Conservation (phyloP, 2,329 filamentous ascomycete species). For the Coniochaeta sp. region DNA sequence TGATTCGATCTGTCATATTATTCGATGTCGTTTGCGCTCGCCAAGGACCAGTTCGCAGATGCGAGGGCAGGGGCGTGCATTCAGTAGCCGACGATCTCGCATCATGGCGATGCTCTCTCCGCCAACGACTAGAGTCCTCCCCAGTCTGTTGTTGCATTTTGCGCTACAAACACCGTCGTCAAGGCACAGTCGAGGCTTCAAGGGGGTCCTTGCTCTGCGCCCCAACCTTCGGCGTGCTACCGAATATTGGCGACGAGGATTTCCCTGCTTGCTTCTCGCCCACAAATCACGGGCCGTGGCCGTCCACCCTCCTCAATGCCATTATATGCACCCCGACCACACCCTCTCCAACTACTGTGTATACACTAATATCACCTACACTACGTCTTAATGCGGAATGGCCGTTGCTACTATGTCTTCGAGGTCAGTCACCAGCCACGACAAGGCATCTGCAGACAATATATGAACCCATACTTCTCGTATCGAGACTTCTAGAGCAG, state of each 20-base stretch:
- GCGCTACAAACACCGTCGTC: background rate
- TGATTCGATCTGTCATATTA: background rate
- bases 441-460: background rate
- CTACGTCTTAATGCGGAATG: background rate
- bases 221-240: background rate
- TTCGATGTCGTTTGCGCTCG: background rate
- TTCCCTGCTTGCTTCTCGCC: conserved; percentile 1
- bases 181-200: background rate
- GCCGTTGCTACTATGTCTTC: background rate
- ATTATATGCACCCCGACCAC: conserved; percentile 6
- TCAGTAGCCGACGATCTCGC: conserved; percentile 7
- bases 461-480: background rate
- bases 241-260: background rate
- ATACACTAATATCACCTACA: background rate
- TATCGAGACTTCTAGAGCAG: background rate
- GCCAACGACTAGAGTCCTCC: conserved; percentile 6
- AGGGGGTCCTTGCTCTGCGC: background rate
- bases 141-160: background rate
- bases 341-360: conserved; percentile 2
- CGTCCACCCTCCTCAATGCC: conserved; percentile 6
- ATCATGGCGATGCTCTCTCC: background rate
- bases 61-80: conserved; percentile 9
- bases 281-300: conserved; percentile 9
- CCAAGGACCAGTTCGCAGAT: conserved; percentile 7
- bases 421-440: background rate